Base-by-base conservation (phyloP, 305 asterid species). In the Fraxinus baroniana region DNA sequence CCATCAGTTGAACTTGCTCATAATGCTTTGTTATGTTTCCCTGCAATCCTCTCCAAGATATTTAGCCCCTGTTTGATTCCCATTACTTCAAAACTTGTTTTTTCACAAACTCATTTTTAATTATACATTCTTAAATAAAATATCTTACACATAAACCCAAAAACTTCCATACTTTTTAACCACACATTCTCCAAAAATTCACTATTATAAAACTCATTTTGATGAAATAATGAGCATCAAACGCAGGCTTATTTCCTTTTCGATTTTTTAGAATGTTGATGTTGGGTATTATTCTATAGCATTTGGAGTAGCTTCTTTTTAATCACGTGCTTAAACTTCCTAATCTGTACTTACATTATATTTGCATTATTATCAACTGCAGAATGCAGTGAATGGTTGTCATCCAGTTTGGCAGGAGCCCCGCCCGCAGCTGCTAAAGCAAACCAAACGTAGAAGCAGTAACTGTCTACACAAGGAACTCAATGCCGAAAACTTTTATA, bases 311-410 rank as follows among this genome's bases (percentile, higher is more conserved):
- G 24, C 7, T 22, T 81, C 17, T 57, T 57, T 68, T 13, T 79
- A 55, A 44, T 24, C 64, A 18, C 3, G 17, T 83, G 74, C 32
- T 73, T 77, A 70, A 41, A 24, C 85, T 24, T 52, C 26, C 1
- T 71, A 71, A 76, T 66, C 24, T 74, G 60, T 76, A 33, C 28
- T 74, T 55, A 72, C 64, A 78, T 68, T n/a, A 81, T 32, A 82
- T 79, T 55, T 22, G 3, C n/a, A 35, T 9, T 35, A 55, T 5
- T 72, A 46, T 74, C 68, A 37, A 76, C 41, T 90, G 95, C 97
- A 95, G 99, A 94, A 89, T 28, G 87, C 86, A 18, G 98, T 88
- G 70, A 92, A 95, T 32, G 98, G 99, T 8, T 95, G 95, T 95
- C 83, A 90, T 94, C 86, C 98, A 94, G 87, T 95, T 95, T 86